Conservation (phyloP, 805 yeast genomes). For the Starmerella floricola region DNA sequence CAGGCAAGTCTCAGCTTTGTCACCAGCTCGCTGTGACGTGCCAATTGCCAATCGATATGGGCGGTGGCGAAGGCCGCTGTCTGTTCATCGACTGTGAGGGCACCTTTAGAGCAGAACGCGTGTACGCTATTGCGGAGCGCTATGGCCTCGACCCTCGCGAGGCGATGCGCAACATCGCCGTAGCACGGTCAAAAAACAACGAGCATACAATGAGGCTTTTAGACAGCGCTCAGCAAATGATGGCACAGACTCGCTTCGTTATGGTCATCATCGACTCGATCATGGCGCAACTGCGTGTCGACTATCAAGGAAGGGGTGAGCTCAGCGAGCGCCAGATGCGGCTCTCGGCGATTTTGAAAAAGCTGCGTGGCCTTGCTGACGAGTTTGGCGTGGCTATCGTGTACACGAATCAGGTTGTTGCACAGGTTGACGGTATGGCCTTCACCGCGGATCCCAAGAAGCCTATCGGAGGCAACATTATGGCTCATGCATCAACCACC, state of each 20-base stretch:
- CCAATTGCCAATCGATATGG: constrained; percentile 90
- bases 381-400: constrained; percentile 97
- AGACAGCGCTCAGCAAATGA: constrained; percentile 86
- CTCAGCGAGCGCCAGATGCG: constrained; percentile 88
- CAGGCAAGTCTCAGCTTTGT: constrained; percentile 94
- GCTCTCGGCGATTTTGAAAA: constrained; percentile 85
- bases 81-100: constrained; percentile 94
- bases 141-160: constrained; percentile 87
- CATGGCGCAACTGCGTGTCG: constrained; percentile 93
- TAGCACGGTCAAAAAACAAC: constrained; percentile 93
- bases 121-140: constrained; percentile 80
- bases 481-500: constrained; percentile 94
- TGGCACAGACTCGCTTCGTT: constrained; percentile 88
- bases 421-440: constrained; percentile 85
- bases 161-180: constrained; percentile 93
- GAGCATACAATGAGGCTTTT: constrained; percentile 85
- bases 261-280: constrained; percentile 89
- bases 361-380: constrained; percentile 85
- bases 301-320: constrained; percentile 91
- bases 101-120: constrained; percentile 83
- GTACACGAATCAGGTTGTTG: constrained; percentile 91
- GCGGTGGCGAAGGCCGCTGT: constrained; percentile 98
- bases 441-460: constrained; percentile 95
- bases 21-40: constrained; percentile 95
- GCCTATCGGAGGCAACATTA: constrained; percentile 96